phyloP scores from a whole-genome alignment of 805 yeast genomes.

The Kodamaea jinghongensis region DNA sequence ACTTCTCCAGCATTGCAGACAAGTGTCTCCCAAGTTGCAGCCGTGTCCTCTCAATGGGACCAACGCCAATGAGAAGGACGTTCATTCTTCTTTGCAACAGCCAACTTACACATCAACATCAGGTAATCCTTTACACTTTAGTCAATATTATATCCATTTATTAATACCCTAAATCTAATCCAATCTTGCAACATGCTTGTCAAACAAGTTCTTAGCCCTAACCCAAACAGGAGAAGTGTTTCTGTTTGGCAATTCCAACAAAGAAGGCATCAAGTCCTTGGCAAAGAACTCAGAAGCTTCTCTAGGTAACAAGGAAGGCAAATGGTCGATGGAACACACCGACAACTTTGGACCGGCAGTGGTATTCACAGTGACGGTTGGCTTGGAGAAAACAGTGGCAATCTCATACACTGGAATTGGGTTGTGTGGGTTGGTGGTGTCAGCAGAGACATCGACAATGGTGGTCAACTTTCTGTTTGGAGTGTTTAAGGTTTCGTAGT shows the following conservation, averaged over 20 bases:
- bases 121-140: no score
- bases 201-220: conserved; percentile 79
- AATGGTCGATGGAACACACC: conserved; percentile 93
- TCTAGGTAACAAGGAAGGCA: conserved; percentile 94
- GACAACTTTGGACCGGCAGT: conserved; percentile 81
- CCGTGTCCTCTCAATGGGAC: no score
- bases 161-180: neutral
- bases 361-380: conserved; percentile 83
- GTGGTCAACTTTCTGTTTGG: conserved; percentile 77
- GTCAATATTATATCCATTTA: neutral
- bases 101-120: neutral
- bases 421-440: conserved; percentile 97
- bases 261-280: conserved; percentile 82
- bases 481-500: conserved; percentile 62
- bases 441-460: conserved; percentile 97
- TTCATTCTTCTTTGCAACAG: neutral
- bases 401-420: conserved; percentile 92
- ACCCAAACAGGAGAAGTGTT: conserved; percentile 86
- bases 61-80: neutral
- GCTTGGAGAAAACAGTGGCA: conserved; percentile 88
- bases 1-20: no score
- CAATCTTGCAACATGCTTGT: conserved; percentile 79
- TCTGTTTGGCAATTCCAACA: conserved; percentile 81
- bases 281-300: conserved; percentile 94
- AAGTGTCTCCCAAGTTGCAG: no score